phyloP scores from a whole-genome alignment of 164 flowering plant species.

The Stephania yunnanensis region DNA sequence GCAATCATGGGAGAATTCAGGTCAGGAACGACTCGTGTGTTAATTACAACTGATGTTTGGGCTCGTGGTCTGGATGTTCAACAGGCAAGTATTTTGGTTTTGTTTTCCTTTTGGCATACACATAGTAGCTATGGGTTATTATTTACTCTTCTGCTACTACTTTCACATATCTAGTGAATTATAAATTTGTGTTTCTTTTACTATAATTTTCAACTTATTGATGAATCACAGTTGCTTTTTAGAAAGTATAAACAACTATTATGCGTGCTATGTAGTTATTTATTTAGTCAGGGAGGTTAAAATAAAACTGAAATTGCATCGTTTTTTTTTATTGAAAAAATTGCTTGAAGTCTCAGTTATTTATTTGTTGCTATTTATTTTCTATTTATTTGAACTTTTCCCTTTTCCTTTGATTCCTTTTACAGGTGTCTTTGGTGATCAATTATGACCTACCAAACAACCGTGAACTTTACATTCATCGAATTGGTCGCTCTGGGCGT shows the following conservation, averaged over 20 bases:
- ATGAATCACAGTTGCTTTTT: too few relatives aligned
- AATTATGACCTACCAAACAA: constrained; percentile 97
- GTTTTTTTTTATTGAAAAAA: too few relatives aligned
- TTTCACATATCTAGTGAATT: too few relatives aligned
- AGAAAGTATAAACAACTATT: too few relatives aligned
- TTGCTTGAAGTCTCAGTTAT: background rate
- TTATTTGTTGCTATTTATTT: background rate
- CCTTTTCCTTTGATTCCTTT: background rate
- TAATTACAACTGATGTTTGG: constrained; percentile 97
- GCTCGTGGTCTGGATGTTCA: constrained; percentile 98
- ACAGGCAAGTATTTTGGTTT: constrained; percentile 49
- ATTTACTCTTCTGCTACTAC: background rate
- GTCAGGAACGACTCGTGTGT: constrained; percentile 70
- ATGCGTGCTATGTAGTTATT: too few relatives aligned
- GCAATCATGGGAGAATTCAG: constrained; percentile 86
- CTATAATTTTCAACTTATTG: too few relatives aligned
- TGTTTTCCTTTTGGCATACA: background rate
- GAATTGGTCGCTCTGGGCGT: constrained; percentile 98
- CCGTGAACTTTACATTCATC: constrained; percentile 94
- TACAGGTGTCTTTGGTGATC: constrained; percentile 87
- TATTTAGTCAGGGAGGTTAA: too few relatives aligned
- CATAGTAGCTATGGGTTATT: background rate
- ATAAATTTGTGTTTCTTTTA: too few relatives aligned
- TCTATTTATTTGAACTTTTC: background rate
- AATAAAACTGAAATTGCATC: too few relatives aligned